A percentile compares a stretch with the other conserved stretches of the same genome.
phyloP scores from a whole-genome alignment of 2,329 filamentous ascomycete genomes.

The Alternaria arbusti region DNA sequence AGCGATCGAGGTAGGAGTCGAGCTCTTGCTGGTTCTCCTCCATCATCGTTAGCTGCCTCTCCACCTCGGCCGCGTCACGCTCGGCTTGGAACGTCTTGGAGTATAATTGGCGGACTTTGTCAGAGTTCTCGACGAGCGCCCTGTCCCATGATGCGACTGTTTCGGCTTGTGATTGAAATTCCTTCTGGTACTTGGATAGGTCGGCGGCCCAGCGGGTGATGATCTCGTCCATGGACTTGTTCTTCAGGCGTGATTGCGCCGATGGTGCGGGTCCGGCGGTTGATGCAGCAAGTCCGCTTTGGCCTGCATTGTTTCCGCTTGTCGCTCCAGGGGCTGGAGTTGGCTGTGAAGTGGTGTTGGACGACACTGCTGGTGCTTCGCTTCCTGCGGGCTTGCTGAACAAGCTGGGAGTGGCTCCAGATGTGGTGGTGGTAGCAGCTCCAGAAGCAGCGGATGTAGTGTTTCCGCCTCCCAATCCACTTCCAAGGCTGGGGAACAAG shows the following conservation, averaged over 20 bases:
- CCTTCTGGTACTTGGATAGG: conserved; percentile 93
- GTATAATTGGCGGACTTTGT: conserved; percentile 94
- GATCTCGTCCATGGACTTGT: conserved; percentile 99
- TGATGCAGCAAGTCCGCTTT: conserved; percentile 67
- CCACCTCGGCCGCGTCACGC: conserved; percentile 89
- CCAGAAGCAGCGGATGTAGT: conserved; percentile 25
- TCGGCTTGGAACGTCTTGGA: conserved; percentile 92
- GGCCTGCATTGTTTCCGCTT: conserved; percentile 28
- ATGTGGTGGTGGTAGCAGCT: conserved; percentile 18
- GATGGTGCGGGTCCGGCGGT: conserved; percentile 82
- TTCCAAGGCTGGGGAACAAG: conserved; percentile 25
- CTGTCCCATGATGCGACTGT: conserved; percentile 92
- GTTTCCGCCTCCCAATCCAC: conserved; percentile 23
- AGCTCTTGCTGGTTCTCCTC: conserved; percentile 94
- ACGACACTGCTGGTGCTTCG: conserved; percentile 24
- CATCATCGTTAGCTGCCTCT: conserved; percentile 85
- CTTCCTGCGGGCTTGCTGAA: conserved; percentile 33
- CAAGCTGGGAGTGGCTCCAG: conserved; percentile 19
- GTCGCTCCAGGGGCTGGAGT: conserved; percentile 24
- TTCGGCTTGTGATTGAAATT: conserved; percentile 88
- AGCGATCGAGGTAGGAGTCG: conserved; percentile 84
- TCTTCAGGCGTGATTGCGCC: conserved; percentile 84
- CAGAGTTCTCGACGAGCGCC: conserved; percentile 88
- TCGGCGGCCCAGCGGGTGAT: conserved; percentile 97
- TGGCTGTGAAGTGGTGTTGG: conserved; percentile 33